phyloP scores from a whole-genome alignment of 371 early-diverging fungal species.

The Amoeboaphelidium protococcarum region DNA sequence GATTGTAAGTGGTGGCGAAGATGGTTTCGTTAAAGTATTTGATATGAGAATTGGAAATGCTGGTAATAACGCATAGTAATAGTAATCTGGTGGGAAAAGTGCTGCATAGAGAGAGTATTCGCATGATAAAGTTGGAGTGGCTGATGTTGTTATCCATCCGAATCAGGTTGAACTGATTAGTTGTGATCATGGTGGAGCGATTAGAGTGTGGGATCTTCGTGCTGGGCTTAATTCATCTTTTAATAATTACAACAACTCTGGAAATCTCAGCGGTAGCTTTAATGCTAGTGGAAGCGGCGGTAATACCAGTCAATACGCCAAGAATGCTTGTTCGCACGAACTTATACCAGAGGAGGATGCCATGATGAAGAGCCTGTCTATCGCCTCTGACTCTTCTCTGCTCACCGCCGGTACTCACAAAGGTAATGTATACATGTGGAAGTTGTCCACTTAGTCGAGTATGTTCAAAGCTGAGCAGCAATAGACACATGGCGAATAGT shows the following conservation, averaged over 20 bases:
- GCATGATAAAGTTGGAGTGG: conserved; percentile 49
- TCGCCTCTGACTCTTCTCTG: conserved; percentile 63
- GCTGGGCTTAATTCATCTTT: too few relatives aligned
- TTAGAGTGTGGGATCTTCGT: conserved; percentile 77
- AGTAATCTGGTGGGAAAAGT: conserved; percentile 19
- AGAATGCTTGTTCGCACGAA: conserved; percentile 61
- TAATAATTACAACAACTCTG: too few relatives aligned
- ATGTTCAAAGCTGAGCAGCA: too few relatives aligned
- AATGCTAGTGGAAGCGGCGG: too few relatives aligned
- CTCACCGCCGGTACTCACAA: conserved; percentile 77
- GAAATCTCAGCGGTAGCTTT: too few relatives aligned
- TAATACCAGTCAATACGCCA: too few relatives aligned
- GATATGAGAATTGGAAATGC: too few relatives aligned
- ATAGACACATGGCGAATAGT: too few relatives aligned
- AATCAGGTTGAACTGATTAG: conserved; percentile 77
- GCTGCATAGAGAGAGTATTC: neutral
- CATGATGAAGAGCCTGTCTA: conserved; percentile 61
- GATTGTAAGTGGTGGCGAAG: conserved; percentile 80
- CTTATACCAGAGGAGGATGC: conserved; percentile 65
- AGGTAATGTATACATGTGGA: conserved; percentile 66
- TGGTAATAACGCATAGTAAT: too few relatives aligned
- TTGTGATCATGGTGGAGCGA: conserved; percentile 73
- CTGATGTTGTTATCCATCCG: conserved; percentile 84
- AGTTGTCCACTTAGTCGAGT: too few relatives aligned
- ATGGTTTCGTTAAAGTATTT: conserved; percentile 75